Evolutionary conservation across 176 grass and related monocot species (phyloP), one percentile per base, ranked within the genome.

Genomic region (Guadua angustifolia): DNA sequence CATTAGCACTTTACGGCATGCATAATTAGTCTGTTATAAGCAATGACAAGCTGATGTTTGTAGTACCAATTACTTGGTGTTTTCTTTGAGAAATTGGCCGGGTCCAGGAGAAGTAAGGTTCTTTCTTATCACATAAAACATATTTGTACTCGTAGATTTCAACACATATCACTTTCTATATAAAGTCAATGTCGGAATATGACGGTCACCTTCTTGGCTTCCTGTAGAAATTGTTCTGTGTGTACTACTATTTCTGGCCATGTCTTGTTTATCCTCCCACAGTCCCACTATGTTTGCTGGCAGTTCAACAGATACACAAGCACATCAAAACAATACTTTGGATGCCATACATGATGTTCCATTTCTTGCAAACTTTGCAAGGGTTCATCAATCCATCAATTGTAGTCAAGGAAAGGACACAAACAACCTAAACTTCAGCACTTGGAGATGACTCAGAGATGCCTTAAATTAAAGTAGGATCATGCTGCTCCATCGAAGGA

Each of bases 151-250:
- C 66, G 18, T 36, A 26, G 7, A 26, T 45, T 45, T 26, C 44
- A 86, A 62, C 78, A 77, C 81, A 40, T 35, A 74, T 89, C 88
- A 58, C 77, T 82, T 77, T 89, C 91, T 81, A 65, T 3, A 74
- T 75, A 92, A 89, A 96, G 84, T 44, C 66, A 85, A 57, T 64
- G 66, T 74, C 87, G 42, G 88, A 88, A 86, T 93, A 89, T 80
- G 78, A 75, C 47, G 42, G 38, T 64, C 60, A 69, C 19, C 61
- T 62, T 76, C 19, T 47, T 86, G 38, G 6, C 17, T 47, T 46
- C 52, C 75, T 77, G 58, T 65, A 84, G 58, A 83, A 84, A 73
- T 63, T 86, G 72, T 77, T 88, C 70, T 44, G 25, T 74, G 67
- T 86, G 68, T 21, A 49, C 33, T 89, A 43, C 73, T 76, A 24